Percentiles rank a stretch among this genome's conserved stretches.
Evolutionary conservation across 2,329 filamentous ascomycete species (phyloP).

Genomic region (Aspergillus sp.): DNA sequence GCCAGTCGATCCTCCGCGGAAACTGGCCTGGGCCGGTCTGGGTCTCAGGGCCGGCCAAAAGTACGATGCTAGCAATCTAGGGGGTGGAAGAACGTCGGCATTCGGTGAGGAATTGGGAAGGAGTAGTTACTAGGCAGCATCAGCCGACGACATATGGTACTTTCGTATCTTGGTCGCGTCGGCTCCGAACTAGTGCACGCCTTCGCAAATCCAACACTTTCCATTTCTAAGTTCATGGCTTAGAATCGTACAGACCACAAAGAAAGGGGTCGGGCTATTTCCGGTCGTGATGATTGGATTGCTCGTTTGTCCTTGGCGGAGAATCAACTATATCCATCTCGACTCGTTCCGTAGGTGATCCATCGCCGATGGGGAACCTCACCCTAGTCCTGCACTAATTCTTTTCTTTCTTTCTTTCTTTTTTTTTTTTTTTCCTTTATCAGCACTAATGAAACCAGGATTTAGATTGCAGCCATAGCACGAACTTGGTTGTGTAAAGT

Average conservation of each 20-base stretch:
- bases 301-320: not conserved
- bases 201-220: not conserved
- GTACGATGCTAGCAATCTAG: conserved; percentile 1
- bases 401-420: not conserved
- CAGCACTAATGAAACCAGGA: not conserved
- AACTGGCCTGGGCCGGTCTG: not conserved
- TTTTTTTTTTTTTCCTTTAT: not conserved
- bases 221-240: not conserved
- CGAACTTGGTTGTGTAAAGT: not conserved
- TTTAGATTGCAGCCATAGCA: not conserved
- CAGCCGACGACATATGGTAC: not conserved
- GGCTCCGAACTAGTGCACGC: not conserved
- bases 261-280: not conserved
- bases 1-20: conserved; percentile 7
- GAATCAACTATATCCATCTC: not conserved
- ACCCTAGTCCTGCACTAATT: not conserved
- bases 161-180: not conserved
- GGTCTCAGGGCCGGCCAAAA: conserved; percentile 4
- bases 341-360: not conserved
- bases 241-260: not conserved
- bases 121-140: not conserved
- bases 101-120: not conserved
- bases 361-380: not conserved
- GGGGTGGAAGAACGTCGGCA: not conserved
- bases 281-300: conserved; percentile 1